Evolutionary conservation across 768 basidiomycete species (phyloP).

Genomic region (Mycena rebaudengoi): DNA sequence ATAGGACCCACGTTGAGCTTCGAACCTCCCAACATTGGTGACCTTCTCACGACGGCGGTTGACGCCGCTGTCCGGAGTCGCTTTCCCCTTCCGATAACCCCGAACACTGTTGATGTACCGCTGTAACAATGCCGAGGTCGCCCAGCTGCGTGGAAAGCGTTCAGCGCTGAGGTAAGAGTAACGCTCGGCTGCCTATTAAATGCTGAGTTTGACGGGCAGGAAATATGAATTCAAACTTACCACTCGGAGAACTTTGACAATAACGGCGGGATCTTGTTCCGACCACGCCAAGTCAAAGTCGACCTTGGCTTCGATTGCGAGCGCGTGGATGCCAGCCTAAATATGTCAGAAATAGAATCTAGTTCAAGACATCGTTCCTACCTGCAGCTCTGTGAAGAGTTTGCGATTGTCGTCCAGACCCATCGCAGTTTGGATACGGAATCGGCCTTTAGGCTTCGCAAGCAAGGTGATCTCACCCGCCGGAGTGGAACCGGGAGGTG

Average conservation of each 20-base stretch:
- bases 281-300: background rate
- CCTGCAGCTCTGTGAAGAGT: constrained; percentile 2
- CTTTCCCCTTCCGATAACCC: too few relatives aligned
- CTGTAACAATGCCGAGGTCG: too few relatives aligned
- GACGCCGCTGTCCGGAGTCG: too few relatives aligned
- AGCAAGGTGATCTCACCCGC: background rate
- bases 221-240: background rate
- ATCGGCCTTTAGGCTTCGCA: constrained; percentile 4
- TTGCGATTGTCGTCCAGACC: background rate
- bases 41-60: too few relatives aligned
- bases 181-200: background rate
- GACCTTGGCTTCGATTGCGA: background rate
- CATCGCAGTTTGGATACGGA: background rate
- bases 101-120: too few relatives aligned
- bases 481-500: too few relatives aligned
- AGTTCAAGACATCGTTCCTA: background rate
- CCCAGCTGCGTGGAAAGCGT: constrained; percentile 1
- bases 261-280: background rate
- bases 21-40: too few relatives aligned
- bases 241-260: background rate
- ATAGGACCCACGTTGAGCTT: too few relatives aligned
- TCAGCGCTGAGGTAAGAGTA: background rate
- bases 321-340: background rate
- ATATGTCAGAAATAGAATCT: background rate
- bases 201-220: background rate